Evolutionary conservation across 1,139 yeast species (phyloP), one percentile per base, ranked within the genome.

Genomic region (Pichia sp.): DNA sequence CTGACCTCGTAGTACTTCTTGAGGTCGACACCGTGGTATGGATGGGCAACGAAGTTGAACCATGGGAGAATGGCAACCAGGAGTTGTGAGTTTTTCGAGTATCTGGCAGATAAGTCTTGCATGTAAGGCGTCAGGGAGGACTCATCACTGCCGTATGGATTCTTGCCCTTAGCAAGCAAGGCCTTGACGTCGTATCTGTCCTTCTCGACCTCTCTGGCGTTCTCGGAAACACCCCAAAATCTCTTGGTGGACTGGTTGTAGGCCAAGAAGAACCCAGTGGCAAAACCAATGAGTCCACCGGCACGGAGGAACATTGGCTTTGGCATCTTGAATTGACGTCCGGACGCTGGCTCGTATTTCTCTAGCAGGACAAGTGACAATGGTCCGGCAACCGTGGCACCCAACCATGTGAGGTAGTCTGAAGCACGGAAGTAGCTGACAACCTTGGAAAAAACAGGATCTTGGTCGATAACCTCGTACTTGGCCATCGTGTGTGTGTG

Each of bases 11-110:
- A 84, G 68, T 85, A 85, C 66, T 80, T 84, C 60, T 76, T 74
- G 54, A 85, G 74, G 65, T 84, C 85, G 53, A 86, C 83, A 37
- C 95, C 95, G 68, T 88, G 96, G 72, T 83, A 85, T 61, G 88
- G 90, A 69, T 88, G 96, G 65, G 82, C 72, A 48, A 84, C 90
- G 59, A 86, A 72, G 71, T 88, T 88, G 74, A 88, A 87, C 90
- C 91, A 85, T 39, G 96, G 96, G 63, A 87, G 70, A 58, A 86
- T 66, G 52, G 84, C 81, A 62, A 84, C 66, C 53, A 76, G 72
- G 55, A 80, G 70, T 62, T 82, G 83, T 8, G 96, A 82, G 66
- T 82, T 83, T 62, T 84, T 87, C 23, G 95, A 85, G 74, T 87
- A 85, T 72, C 90, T 80, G 64, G 87, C 83, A 58, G 96, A 83